Base-by-base conservation (phyloP, 345 rosid genomes). In the Erodium maritimum region DNA sequence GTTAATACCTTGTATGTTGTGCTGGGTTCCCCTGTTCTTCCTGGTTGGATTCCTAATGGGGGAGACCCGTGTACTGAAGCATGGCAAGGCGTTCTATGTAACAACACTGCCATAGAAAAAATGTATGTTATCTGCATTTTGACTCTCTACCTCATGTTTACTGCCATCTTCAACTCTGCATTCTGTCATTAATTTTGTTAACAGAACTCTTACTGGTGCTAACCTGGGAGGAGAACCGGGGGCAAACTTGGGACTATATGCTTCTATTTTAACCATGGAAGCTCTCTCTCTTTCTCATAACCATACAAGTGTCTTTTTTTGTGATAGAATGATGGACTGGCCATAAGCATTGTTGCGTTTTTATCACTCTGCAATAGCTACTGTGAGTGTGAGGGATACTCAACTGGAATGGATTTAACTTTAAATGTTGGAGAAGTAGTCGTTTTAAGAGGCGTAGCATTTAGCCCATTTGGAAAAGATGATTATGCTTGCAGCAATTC, bases 1-100 rank as follows among this genome's bases (percentile, higher is more conserved):
- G 85, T 94, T 58, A 90, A 82, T 63, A 82, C 74, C 60, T 69
- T 94, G 48, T 84, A 79, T 61, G 62, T 77, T 66, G 79, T 97
- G 1, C 78, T 94, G 65, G 90, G 96, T 18, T 67, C 70, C 57
- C 99, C 97, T 69, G 19, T 34, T 22, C 90, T 90, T 65, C 96
- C 97, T 56, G 96, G 97, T 50, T 94, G 99, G 99, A 76, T 85
- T 73, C 84, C 88, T 58, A 72, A 80, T 50, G 97, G 65, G 50
- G 99, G 99, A 80, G 99, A 93, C 73, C 99, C 99, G 0, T 93
- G 99, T 71, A 91, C 79, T 46, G 90, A 85, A 69, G 65, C 69
- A 55, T 89, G 99, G 97, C 99, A 93, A 82, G 99, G 99, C 52
- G 74, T 89, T 69, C 64, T 21, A 52, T 93, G 99, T 61, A 81